These are phyloP conservation scores for Cutaneotrichosporon spelunceum DNA, from an alignment of 1,284 basidiomycete species.

Conservation along the genomic window DNA sequence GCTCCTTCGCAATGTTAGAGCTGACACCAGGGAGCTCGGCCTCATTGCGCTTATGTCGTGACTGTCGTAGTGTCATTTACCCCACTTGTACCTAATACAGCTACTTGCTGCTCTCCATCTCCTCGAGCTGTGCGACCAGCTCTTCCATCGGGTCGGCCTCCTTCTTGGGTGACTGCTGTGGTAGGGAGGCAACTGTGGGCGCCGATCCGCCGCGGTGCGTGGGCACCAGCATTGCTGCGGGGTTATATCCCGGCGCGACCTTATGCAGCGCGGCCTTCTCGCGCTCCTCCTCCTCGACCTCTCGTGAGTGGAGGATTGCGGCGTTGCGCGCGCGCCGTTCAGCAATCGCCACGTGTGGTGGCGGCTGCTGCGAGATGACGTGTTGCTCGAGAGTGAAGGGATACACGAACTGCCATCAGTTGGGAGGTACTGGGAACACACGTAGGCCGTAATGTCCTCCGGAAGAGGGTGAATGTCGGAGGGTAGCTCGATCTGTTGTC, in stretches of 20 bases:
- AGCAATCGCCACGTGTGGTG: constrained; percentile 64
- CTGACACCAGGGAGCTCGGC: constrained; percentile 64
- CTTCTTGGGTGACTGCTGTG: neutral
- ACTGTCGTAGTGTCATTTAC: neutral
- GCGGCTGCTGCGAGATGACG: constrained; percentile 66
- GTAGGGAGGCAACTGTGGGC: neutral
- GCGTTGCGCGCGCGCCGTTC: constrained; percentile 65
- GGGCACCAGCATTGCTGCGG: constrained; percentile 43
- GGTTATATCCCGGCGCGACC: constrained; percentile 51
- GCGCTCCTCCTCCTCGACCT: constrained; percentile 71
- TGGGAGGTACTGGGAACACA: constrained; percentile 51
- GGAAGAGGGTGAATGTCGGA: constrained; percentile 88
- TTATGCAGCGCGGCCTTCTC: constrained; percentile 52
- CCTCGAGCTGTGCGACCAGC: constrained; percentile 70
- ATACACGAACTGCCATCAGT: constrained; percentile 72
- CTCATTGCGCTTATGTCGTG: constrained; percentile 70
- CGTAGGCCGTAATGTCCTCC: constrained; percentile 80
- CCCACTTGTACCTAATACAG: constrained; percentile 5
- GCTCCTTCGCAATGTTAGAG: constrained; percentile 30
- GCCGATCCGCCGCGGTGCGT: constrained; percentile 9
- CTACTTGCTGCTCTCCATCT: constrained; percentile 55
- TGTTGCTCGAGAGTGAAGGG: constrained; percentile 87
- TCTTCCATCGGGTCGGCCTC: constrained; percentile 68
- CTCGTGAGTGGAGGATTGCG: constrained; percentile 64
- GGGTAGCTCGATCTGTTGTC: constrained; percentile 68